Base-by-base conservation (phyloP, 108 stramenopile species). In the Licmophora abbreviata region DNA sequence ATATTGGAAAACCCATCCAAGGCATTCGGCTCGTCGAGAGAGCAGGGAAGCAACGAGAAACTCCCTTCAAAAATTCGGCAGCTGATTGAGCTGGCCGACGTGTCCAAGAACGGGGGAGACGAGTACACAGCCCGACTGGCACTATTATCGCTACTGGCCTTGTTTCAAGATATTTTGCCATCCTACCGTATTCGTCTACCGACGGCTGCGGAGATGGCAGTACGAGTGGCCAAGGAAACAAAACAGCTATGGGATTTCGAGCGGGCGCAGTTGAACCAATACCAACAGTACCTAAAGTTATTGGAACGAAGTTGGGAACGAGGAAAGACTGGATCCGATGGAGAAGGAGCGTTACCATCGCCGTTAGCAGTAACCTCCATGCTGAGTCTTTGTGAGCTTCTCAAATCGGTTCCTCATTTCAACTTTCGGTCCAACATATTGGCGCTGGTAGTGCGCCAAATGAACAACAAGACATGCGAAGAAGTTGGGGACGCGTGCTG, bases 141-240 rank as follows among this genome's bases (percentile, higher is more conserved):
- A 0, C 51, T 95, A 20, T 43, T 94, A 44, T 93, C 91, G 0
- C 56, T 91, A 27, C 63, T 95, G 35, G 93, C 93, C 14, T 78
- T 97, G 9, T 95, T 92, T 47, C 73, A 77, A 56, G 96, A 97
- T 46, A 81, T 97, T 28, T 40, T 95, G 4, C 96, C 96, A 10
- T 63, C 73, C 9, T 95, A 95, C 59, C 76, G 94, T 20, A 93
- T 97, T 28, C 80, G 92, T 21, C 53, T 88, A n/a, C 93, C 90
- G 22, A 90, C 85, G 5, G 79, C 73, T 43, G 52, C 66, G 0
- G 95, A 95, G 61, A 59, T 69, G 63, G 63, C 79, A 7, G 83
- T 79, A 4, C 69, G 82, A 52, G 83, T 92, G 17, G 65, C 75
- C 45, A 94, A 94, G 63, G 96, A 95, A 40, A 88, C 85, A 22